Conservation (phyloP, 2,329 filamentous ascomycete species). For the Fusarium sp. region DNA sequence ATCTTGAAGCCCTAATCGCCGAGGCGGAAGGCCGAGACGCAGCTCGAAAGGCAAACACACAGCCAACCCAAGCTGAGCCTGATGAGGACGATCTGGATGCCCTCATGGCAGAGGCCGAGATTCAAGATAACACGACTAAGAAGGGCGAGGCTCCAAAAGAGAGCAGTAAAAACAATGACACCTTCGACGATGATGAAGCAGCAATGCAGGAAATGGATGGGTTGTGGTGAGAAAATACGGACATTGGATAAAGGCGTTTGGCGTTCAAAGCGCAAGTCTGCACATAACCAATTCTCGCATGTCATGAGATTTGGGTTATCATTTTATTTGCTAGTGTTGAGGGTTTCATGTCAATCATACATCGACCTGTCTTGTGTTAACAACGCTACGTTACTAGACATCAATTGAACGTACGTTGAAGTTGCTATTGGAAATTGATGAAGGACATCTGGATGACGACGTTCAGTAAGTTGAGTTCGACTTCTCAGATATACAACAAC, state of each 20-base stretch:
- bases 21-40: slow-evolving; percentile 55
- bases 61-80: slow-evolving; percentile 51
- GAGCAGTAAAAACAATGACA: slow-evolving; percentile 42
- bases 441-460: too few relatives aligned
- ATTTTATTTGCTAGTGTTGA: neutral
- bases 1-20: slow-evolving; percentile 67
- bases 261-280: neutral
- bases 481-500: too few relatives aligned
- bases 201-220: slow-evolving; percentile 75
- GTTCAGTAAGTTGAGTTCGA: too few relatives aligned
- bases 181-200: slow-evolving; percentile 74
- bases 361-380: neutral
- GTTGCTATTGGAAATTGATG: too few relatives aligned
- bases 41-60: slow-evolving; percentile 27
- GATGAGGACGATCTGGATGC: slow-evolving; percentile 65
- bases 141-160: neutral
- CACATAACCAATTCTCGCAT: neutral
- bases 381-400: too few relatives aligned
- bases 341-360: neutral
- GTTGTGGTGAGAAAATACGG: slow-evolving; percentile 56
- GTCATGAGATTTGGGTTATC: neutral
- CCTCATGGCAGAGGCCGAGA: slow-evolving; percentile 64
- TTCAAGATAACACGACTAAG: slow-evolving; percentile 28
- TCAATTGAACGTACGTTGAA: too few relatives aligned
- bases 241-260: slow-evolving; percentile 1